A percentile compares a stretch with the other conserved stretches of the same genome.
Conservation (phyloP, 1,284 basidiomycete species). For the Puccinia coronata region DNA sequence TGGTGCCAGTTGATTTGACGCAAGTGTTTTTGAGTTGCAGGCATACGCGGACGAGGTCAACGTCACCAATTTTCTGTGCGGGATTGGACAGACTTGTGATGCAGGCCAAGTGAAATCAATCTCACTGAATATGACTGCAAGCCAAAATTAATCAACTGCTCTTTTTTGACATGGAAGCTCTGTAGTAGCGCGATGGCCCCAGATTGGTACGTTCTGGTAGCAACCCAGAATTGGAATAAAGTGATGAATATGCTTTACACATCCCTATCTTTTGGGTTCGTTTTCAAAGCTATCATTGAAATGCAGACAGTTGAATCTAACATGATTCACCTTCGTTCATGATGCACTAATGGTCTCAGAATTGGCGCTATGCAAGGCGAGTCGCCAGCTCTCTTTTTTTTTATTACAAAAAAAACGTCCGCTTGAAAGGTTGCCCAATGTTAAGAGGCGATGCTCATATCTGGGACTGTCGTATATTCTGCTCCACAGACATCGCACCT, state of each 20-base stretch:
- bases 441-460: not conserved
- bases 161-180: slow-evolving; percentile 9
- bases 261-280: slow-evolving; percentile 47
- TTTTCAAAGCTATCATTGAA: not conserved
- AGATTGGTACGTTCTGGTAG: slow-evolving; percentile 50
- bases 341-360: not conserved
- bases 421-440: too few relatives aligned
- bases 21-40: slow-evolving; percentile 14
- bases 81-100: slow-evolving; percentile 47
- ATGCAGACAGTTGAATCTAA: not conserved
- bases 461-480: not conserved
- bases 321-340: not conserved
- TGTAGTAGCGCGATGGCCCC: slow-evolving; percentile 47
- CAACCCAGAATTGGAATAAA: slow-evolving; percentile 49
- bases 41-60: slow-evolving; percentile 47
- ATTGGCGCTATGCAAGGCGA: slow-evolving; percentile 44
- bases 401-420: not conserved
- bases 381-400: not conserved
- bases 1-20: not conserved
- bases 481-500: slow-evolving; percentile 12
- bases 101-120: slow-evolving; percentile 39
- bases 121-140: not conserved
- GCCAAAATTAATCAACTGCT: not conserved
- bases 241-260: slow-evolving; percentile 49
- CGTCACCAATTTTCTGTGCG: slow-evolving; percentile 46